Evolutionary conservation across 345 rosid species (phyloP), one percentile per base, ranked within the genome.

Genomic region (Brassica incana): DNA sequence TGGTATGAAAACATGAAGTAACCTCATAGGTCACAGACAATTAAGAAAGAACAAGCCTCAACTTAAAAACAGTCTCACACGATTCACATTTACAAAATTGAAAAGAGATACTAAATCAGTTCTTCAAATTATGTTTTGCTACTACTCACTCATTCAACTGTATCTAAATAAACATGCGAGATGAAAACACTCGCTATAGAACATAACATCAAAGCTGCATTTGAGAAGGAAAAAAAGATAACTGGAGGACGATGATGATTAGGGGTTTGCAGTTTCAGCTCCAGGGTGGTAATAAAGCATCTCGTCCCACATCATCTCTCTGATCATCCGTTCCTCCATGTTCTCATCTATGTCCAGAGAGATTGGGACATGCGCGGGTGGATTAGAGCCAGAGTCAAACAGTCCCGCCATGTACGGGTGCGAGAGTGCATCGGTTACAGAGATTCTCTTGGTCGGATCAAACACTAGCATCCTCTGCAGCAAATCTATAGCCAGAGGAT

Each of bases 281-380:
- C 88, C 91, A 2, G 97, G 93, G 72, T 90, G 98, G 84, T 90
- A 92, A 74, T 85, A 85, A 29, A 85, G 90, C 86, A 88, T 90
- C 83, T 94, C 97, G 1, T 73, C 69, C 94, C 97, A 92, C 92
- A 92, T 91, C 93, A 86, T 87, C 83, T 92, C 92, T 69, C 97
- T 80, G 38, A 92, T 89, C 85, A 77, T 68, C 8, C 40, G 77
- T 73, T 87, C 91, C 69, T 86, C 89, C 79, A 86, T 73, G 32
- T 85, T 83, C 78, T 90, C 92, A 1, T 89, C 95, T 56, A 90
- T 88, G 73, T 89, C 90, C 2, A 94, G 78, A 81, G 84, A 74
- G 25, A 91, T 82, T 0, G 93, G 94, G 48, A 87, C 88, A 73
- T 84, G 89, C 2, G 95, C 95, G 10, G 97, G 97, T 1, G 90